phyloP scores from a whole-genome alignment of 768 basidiomycete species.

The Auriscalpium microsporum region DNA sequence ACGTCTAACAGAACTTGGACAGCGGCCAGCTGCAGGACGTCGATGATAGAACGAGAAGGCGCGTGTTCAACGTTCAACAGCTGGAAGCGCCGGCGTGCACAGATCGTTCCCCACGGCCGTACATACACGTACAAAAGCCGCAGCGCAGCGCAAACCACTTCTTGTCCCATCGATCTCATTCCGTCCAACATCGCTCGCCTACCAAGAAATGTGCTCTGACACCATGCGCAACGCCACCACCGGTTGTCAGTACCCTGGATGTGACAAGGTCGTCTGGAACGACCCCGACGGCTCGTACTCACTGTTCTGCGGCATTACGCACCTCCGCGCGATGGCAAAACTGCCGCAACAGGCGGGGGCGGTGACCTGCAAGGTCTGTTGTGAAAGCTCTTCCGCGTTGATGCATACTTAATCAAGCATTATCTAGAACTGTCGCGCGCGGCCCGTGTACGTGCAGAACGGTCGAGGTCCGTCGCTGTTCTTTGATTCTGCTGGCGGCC shows the following conservation, averaged over 20 bases:
- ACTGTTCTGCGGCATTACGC: constrained; percentile 14
- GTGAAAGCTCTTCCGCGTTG: not conserved
- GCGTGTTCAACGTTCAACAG: no score
- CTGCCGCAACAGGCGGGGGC: not conserved
- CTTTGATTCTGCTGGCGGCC: not conserved
- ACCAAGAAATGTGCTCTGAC: constrained; percentile 9
- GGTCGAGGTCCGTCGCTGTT: constrained; percentile 5
- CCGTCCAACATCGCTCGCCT: not conserved
- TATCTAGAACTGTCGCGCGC: constrained; percentile 10
- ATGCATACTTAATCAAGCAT: not conserved
- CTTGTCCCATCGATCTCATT: not conserved
- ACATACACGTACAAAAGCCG: no score
- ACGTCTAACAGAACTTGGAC: no score
- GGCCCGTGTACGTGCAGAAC: constrained; percentile 16
- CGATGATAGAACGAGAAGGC: no score
- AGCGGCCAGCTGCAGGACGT: no score
- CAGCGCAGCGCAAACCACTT: not conserved
- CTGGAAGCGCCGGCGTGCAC: no score
- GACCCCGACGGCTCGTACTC: constrained; percentile 19
- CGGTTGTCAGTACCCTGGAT: constrained; percentile 11
- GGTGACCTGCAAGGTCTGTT: constrained; percentile 14
- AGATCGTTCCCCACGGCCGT: no score
- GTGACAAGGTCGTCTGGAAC: constrained; percentile 11
- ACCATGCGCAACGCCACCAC: constrained; percentile 5
- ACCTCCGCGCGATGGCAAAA: constrained; percentile 11